These are phyloP conservation scores for Cenchrus purpureus DNA, from an alignment of 176 grass and related monocot genomes.

Conservation along the genomic window DNA sequence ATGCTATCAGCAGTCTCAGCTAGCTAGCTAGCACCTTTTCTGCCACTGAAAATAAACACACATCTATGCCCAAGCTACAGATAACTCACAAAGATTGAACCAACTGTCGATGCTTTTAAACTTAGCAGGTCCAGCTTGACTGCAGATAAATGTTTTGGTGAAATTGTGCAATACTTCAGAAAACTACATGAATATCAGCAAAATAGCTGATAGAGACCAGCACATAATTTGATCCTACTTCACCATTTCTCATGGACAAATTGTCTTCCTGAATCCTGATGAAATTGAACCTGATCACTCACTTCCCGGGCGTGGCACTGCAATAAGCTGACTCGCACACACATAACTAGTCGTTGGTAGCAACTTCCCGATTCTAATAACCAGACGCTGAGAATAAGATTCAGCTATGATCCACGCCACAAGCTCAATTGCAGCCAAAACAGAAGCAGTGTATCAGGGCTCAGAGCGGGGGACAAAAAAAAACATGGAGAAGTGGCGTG, in stretches of 20 bases:
- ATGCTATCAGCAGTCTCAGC: neutral
- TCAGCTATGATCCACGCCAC: neutral
- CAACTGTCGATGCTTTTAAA: conserved; percentile 7
- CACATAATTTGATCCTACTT: neutral
- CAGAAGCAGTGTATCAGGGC: neutral
- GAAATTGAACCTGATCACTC: neutral
- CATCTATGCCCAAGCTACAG: neutral
- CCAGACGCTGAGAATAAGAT: neutral
- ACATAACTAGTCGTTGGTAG: neutral
- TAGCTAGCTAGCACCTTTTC: conserved; percentile 13
- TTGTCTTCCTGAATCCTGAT: neutral
- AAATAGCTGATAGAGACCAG: neutral
- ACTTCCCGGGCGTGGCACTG: neutral
- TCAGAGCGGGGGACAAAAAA: neutral
- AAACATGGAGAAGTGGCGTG: neutral
- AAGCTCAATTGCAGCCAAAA: conserved; percentile 16
- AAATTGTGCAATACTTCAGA: neutral
- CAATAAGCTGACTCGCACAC: neutral
- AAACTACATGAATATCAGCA: neutral
- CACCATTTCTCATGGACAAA: conserved; percentile 19
- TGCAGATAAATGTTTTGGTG: neutral
- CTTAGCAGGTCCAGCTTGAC: conserved; percentile 12
- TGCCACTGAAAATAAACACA: neutral
- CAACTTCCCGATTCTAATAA: neutral
- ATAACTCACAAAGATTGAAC: conserved; percentile 28